Evolutionary conservation across 2,329 filamentous ascomycete genomes (phyloP).

Genomic region (Elsinoe australis): DNA sequence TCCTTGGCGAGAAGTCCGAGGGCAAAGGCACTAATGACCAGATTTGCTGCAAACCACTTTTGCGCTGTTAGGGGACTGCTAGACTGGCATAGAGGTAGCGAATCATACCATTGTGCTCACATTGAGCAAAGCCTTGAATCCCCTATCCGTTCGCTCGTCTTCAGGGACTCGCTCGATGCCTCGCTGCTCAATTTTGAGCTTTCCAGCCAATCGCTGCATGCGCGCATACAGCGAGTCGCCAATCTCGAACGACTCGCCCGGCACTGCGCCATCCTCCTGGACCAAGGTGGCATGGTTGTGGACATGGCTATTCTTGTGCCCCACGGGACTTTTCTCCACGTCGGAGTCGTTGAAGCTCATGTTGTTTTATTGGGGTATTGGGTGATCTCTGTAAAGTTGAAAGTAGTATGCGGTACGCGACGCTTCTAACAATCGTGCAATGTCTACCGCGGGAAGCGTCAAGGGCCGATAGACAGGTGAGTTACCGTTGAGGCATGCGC

Average conservation of each 20-base stretch:
- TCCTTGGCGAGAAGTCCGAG: constrained; percentile 65
- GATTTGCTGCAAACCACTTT: constrained; percentile 74
- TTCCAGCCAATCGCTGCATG: constrained; percentile 56
- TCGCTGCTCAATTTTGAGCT: constrained; percentile 62
- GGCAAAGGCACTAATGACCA: constrained; percentile 69
- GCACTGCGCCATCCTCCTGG: constrained; percentile 43
- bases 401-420: background rate
- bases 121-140: constrained; percentile 48
- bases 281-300: constrained; percentile 19
- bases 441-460: constrained; percentile 17
- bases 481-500: constrained; percentile 1
- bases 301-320: constrained; percentile 24
- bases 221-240: constrained; percentile 51
- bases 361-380: background rate
- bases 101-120: constrained; percentile 64
- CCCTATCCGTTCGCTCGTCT: constrained; percentile 58
- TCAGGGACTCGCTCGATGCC: constrained; percentile 69
- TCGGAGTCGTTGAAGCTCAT: constrained; percentile 13
- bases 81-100: constrained; percentile 15
- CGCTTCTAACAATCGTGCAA: background rate
- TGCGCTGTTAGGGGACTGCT: no score
- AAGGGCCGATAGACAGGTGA: constrained; percentile 10
- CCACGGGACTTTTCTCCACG: constrained; percentile 10
- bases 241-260: constrained; percentile 52
- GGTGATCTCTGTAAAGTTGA: background rate